Percentiles rank a stretch among this genome's conserved stretches.
phyloP scores from a whole-genome alignment of 148 eudicot species.

The Camellia sinensis region DNA sequence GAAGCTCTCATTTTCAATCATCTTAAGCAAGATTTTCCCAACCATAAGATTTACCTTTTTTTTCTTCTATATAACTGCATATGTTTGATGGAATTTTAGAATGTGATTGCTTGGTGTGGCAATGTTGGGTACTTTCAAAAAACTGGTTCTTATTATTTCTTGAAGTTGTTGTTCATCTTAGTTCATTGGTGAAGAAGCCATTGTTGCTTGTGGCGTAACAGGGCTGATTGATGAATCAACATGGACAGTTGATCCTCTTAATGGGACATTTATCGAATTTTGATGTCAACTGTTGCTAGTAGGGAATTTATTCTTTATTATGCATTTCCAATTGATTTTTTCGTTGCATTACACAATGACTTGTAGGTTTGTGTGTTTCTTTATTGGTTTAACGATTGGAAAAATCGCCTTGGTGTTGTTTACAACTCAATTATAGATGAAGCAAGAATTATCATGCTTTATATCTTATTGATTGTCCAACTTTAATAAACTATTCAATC shows the following conservation, averaged over 20 bases:
- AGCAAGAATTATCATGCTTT: constrained; percentile 37
- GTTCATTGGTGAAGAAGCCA: too few relatives aligned
- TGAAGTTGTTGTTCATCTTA: too few relatives aligned
- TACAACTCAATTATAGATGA: constrained; percentile 91
- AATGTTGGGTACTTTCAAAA: too few relatives aligned
- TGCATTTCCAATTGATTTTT: background rate
- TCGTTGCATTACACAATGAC: constrained; percentile 5
- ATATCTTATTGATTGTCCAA: background rate
- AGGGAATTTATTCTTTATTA: background rate
- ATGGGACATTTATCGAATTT: constrained; percentile 52
- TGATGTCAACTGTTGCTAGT: constrained; percentile 2
- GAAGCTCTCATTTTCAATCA: too few relatives aligned
- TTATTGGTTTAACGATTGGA: constrained; percentile 87
- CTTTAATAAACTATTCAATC: background rate
- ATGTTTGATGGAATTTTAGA: too few relatives aligned
- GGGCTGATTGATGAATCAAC: constrained; percentile 72
- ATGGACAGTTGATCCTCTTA: constrained; percentile 97
- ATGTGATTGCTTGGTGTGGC: too few relatives aligned
- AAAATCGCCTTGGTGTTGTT: constrained; percentile 84
- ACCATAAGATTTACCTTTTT: too few relatives aligned
- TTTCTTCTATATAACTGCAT: too few relatives aligned
- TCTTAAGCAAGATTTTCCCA: too few relatives aligned
- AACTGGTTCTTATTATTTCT: too few relatives aligned
- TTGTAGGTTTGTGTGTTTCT: constrained; percentile 89
- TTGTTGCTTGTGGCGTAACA: too few relatives aligned